A percentile compares a stretch with the other conserved stretches of the same genome.
These are phyloP conservation scores for Hortiboletus campestris DNA, from an alignment of 768 basidiomycete species.

Conservation along the genomic window DNA sequence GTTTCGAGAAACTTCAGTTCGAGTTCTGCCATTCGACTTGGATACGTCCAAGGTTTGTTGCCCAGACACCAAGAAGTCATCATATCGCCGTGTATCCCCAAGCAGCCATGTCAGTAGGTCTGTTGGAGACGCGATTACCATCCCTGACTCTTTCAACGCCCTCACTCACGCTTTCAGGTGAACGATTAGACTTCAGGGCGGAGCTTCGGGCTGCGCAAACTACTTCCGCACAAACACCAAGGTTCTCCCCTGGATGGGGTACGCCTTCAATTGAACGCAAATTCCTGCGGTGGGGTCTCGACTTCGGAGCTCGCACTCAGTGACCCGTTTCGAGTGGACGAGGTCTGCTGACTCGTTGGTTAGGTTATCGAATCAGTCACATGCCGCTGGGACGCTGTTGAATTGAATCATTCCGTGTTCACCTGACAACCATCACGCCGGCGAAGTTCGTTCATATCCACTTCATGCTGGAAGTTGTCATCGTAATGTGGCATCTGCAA, in stretches of 20 bases:
- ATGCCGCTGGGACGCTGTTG: neutral
- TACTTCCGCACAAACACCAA: neutral
- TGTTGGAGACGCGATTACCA: neutral
- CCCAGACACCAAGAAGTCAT: neutral
- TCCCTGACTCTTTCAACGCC: neutral
- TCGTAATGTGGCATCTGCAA: neutral
- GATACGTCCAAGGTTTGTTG: neutral
- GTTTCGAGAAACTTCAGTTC: neutral
- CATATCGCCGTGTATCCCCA: neutral
- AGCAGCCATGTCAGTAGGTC: neutral
- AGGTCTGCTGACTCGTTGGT: constrained; percentile 5
- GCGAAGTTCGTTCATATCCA: constrained; percentile 1
- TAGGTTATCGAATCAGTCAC: neutral
- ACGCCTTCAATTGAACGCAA: neutral
- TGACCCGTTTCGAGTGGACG: neutral
- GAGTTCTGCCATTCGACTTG: neutral
- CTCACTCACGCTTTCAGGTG: neutral
- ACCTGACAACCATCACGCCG: constrained; percentile 24
- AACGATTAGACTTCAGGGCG: neutral
- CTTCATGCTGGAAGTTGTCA: neutral
- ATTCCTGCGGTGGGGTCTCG: neutral
- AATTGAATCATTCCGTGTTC: constrained; percentile 6
- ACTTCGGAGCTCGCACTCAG: neutral
- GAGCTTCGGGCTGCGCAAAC: neutral
- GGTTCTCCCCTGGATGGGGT: neutral